Base-by-base conservation (phyloP, 2,329 filamentous ascomycete genomes). In the Clonostachys solani region DNA sequence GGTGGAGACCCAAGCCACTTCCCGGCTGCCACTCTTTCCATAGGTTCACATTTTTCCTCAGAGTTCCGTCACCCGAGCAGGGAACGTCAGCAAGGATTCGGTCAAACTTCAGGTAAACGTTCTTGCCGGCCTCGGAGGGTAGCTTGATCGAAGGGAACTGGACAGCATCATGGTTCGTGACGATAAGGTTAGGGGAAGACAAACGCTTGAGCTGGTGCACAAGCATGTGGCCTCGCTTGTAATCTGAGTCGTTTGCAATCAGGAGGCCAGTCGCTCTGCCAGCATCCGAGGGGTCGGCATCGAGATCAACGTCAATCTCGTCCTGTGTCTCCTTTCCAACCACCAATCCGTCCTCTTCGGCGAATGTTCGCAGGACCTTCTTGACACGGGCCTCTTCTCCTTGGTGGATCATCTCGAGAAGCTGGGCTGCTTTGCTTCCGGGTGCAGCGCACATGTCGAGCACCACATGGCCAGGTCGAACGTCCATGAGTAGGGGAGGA, bases 121-220 rank as follows among this genome's bases (percentile, higher is more conserved):
- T 78, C 54, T 75, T 73, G 53, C 80, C 75, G n/a, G 76, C 71
- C 34, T 74, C 66, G 5, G 75, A 72, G 12, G 83, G 84, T n/a
- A 97, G 79, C 62, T 87, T 89, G 60, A 99, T 90, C 1, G 92
- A 91, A 4, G 94, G 94, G 67, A 92, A 99, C 66, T 95, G 84
- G 5, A 92, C 96, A 40, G 94, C 94, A 66, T 99, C 94, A 71
- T 99, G 92, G 66, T 99, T 97, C 40, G 91, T 97, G 52, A 99
- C 92, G 52, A 99, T 87, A 56, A 99, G 75, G 65, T 99, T 99
- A 4, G 94, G 92, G 5, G 94, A 97, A 52, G 92, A 96, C 44
- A 99, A 78, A 51, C 94, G 87, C 78, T 99, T 99, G 60, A 97
- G 87, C 69, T 99, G 94, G 67, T 99, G 94, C 43, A 96, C 89